Evolutionary conservation across 495 filamentous ascomycete genomes (phyloP), one percentile per base, ranked within the genome.

Genomic region (Neurospora tetrasperma): DNA sequence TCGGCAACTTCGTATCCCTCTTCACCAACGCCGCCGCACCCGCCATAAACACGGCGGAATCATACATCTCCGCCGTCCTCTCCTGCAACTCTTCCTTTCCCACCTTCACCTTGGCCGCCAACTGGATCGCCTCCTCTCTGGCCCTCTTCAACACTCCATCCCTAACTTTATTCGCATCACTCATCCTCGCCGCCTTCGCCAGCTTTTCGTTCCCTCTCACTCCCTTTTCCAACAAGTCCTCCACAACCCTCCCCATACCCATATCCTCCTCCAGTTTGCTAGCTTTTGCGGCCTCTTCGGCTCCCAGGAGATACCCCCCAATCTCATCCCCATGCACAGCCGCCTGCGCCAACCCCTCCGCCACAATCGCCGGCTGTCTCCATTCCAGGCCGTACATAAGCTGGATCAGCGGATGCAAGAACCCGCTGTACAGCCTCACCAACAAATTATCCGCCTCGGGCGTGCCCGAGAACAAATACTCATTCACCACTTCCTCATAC

Each of bases 381-480:
- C 93, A 96, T 75, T 97, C 93, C 20, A 97, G 75, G 2, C 90
- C 93, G 77, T 92, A 96, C 46, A 93, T 92, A 12, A 97, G 85
- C 75, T 97, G 93, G 75, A 97, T 97, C 8, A 95, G 73, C 10
- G 93, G 92, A 77, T 97, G 94, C 3, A 96, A 76, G 73, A 94
- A 88, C 1, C 91, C 92, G 85, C 73, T 43, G 73, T 77, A 77
- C 42, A 79, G 46, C 12, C 76, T 77, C 9, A 79, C 70, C 3
- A 81, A 43, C 35, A 79, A 9, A 23, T 73, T 74, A 12, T 76
- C 69, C 18, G 66, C 71, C 0, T 12, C 41, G 0, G 54, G 42
- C 0, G 66, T 85, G 66, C 89, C 86, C 3, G 83, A 81, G 78
- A 97, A 93, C 1, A 94, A 10, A 74, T 91, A 91, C 74, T 91